These are phyloP conservation scores for Colletotrichum magnum DNA, from an alignment of 2,329 filamentous ascomycete genomes.

Conservation along the genomic window DNA sequence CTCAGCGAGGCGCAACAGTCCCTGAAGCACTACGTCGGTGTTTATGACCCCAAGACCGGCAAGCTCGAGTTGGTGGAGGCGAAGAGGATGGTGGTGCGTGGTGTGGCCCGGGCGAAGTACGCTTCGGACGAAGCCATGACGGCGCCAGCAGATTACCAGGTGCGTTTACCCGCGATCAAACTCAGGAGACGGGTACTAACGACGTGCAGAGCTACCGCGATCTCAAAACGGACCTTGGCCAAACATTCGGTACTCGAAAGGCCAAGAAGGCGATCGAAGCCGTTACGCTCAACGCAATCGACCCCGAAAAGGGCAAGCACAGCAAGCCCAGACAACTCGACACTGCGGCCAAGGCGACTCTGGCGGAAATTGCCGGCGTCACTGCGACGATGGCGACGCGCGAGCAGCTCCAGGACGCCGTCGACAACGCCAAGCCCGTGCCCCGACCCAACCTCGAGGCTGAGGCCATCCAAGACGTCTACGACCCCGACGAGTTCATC, in stretches of 20 bases:
- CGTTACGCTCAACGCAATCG: constrained; percentile 79
- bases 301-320: constrained; percentile 52
- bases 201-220: constrained; percentile 67
- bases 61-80: constrained; percentile 73
- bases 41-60: constrained; percentile 73
- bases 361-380: constrained; percentile 73
- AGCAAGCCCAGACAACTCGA: constrained; percentile 64
- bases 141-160: constrained; percentile 41
- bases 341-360: constrained; percentile 70
- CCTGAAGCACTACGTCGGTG: constrained; percentile 75
- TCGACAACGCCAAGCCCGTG: constrained; percentile 79
- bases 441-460: constrained; percentile 79
- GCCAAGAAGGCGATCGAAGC: constrained; percentile 83
- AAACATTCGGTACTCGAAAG: constrained; percentile 89
- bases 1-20: constrained; percentile 48
- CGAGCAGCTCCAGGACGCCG: constrained; percentile 74
- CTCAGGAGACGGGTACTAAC: not conserved
- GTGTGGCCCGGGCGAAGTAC: constrained; percentile 69
- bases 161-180: not conserved
- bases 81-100: constrained; percentile 74
- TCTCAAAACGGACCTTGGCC: constrained; percentile 77
- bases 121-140: constrained; percentile 63
- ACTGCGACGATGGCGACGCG: constrained; percentile 77
- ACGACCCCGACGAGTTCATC: constrained; percentile 76
- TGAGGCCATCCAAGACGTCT: constrained; percentile 79